Evolutionary conservation across 108 stramenopile species (phyloP).

Genomic region (Epipyxis sp.): DNA sequence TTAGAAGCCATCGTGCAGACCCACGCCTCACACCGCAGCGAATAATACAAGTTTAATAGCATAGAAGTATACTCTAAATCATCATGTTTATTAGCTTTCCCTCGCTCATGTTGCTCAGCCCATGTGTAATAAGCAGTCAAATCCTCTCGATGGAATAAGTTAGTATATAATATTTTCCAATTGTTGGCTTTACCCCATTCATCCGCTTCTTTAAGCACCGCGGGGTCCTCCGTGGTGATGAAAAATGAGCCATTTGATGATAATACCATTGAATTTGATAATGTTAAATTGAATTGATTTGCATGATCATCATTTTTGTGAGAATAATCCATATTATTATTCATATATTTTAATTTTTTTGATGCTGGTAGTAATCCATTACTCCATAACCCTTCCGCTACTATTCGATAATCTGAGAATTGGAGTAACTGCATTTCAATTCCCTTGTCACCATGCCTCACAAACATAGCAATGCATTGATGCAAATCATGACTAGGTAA

Average conservation of each 20-base stretch:
- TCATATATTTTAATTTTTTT: neutral
- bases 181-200: neutral
- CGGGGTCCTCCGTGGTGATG: conserved; percentile 17
- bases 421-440: conserved; percentile 13
- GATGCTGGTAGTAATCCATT: neutral
- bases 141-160: neutral
- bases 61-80: conserved; percentile 10
- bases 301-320: too few species aligned
- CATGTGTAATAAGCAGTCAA: neutral
- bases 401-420: neutral
- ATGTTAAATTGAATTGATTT: neutral
- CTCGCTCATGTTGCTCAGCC: conserved; percentile 15
- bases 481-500: neutral
- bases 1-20: conserved; percentile 15
- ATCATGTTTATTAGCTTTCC: neutral
- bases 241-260: neutral
- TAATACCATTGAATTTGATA: neutral
- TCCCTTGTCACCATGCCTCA: conserved; percentile 15
- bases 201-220: conserved; percentile 7
- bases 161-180: neutral
- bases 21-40: neutral
- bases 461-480: conserved; percentile 17
- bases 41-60: neutral
- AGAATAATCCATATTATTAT: neutral
- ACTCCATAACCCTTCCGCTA: neutral